phyloP scores from a whole-genome alignment of 768 basidiomycete genomes.

The Boletus reticuloceps region DNA sequence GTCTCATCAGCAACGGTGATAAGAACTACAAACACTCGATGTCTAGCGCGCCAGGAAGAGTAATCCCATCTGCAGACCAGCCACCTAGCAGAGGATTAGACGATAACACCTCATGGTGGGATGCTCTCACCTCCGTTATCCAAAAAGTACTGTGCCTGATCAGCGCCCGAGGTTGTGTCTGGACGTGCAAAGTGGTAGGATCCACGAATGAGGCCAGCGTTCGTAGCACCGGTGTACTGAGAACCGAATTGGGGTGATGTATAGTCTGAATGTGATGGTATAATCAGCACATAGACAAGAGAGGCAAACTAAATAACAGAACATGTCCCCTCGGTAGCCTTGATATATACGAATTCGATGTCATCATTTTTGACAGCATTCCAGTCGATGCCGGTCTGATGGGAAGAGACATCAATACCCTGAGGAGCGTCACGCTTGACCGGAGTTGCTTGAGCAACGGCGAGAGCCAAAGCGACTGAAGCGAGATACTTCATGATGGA shows the following conservation, averaged over 20 bases:
- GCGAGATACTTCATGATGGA: neutral
- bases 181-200: conserved; percentile 61
- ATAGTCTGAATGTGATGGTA: neutral
- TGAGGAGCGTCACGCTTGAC: neutral
- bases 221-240: conserved; percentile 56
- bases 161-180: conserved; percentile 48
- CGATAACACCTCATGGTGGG: neutral
- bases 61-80: conserved; percentile 54
- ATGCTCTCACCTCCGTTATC: conserved; percentile 45
- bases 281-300: neutral
- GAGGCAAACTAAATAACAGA: neutral
- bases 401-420: neutral
- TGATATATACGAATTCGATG: neutral
- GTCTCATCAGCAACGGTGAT: neutral
- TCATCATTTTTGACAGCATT: neutral
- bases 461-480: neutral
- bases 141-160: conserved; percentile 59
- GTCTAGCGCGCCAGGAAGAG: conserved; percentile 65
- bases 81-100: conserved; percentile 34
- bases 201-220: conserved; percentile 57
- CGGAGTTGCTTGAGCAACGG: neutral
- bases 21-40: conserved; percentile 48
- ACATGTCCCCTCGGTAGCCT: neutral
- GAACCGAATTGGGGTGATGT: conserved; percentile 32
- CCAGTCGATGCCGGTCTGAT: neutral